Base-by-base conservation (phyloP, 345 rosid genomes). In the Eucalyptus brandiana region DNA sequence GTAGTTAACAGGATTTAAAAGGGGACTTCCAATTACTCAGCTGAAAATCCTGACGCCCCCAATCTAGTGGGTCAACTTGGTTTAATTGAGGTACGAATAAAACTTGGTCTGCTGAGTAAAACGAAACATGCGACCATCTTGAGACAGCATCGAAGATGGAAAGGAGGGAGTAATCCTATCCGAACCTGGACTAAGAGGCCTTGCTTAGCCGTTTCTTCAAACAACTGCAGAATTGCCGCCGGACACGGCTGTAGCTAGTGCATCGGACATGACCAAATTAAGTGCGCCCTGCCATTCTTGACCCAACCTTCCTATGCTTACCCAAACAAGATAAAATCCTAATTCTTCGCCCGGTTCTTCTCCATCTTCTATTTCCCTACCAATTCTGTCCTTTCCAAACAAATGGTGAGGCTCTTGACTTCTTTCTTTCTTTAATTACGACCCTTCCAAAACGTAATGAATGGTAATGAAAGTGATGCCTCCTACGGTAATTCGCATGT, bases 131-230 rank as follows among this genome's bases (percentile, higher is more conserved):
- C 40, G 40, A 65, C 10, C 76, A 65, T n/a, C 76, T 16, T 16
- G 76, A 65, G 76, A 65, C 19, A 65, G 76, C 37, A 15, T 65
- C 76, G 34, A n/a, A 15, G 21, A n/a, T 15, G n/a, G 87, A 40
- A 51, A 88, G 89, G 37, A n/a, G 42, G 76, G 76, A 7, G 76
- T 15, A n/a, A 65, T 65, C 21, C 76, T n/a, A 65, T 93, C 97
- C 96, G 93, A 67, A 96, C 99, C 98, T 94, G 96, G 89, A 95
- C 96, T 50, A 94, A 91, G 91, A 97, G 24, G 80, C 92, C 87
- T 30, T 95, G 94, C 80, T 94, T 95, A 32, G 96, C 96, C 47
- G 93, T 95, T 90, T 94, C 97, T 90, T 93, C 93, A 95, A 95
- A 95, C 81, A 94, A 50, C 48, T 93, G 93, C 37, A 95, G 95